A percentile compares a stretch with the other conserved stretches of the same genome.
phyloP scores from a whole-genome alignment of 306 rosid genomes.

The Vachellia pachyceras region DNA sequence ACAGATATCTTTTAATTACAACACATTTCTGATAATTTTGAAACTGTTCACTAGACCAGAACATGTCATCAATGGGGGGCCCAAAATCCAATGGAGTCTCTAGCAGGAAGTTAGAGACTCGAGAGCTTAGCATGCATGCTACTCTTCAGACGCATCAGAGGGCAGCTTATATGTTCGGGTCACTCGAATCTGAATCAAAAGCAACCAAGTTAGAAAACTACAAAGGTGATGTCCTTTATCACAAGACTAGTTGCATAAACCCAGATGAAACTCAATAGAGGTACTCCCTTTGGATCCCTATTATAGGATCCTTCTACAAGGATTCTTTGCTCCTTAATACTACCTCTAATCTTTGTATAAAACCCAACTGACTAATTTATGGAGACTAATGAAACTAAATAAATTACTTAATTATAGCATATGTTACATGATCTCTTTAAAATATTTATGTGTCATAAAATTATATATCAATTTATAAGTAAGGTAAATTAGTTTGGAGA shows the following conservation, averaged over 20 bases:
- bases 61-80: no score
- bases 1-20: constrained; percentile 36
- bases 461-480: no score
- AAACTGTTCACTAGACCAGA: constrained; percentile 25
- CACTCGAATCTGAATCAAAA: constrained; percentile 67
- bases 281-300: no score
- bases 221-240: neutral
- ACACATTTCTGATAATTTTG: neutral
- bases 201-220: constrained; percentile 35
- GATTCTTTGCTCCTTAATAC: no score
- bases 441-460: no score
- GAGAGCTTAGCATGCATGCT: constrained; percentile 34
- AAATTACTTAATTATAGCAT: no score
- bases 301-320: no score
- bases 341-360: no score
- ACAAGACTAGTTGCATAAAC: neutral
- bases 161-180: constrained; percentile 58
- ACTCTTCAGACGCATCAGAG: constrained; percentile 49
- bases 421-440: no score
- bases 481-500: constrained; percentile 5
- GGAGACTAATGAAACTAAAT: no score
- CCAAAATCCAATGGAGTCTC: constrained; percentile 25
- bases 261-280: neutral
- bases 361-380: no score
- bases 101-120: constrained; percentile 11